These are phyloP conservation scores for Elsinoe perseae DNA, from an alignment of 2,329 filamentous ascomycete species.

Conservation along the genomic window DNA sequence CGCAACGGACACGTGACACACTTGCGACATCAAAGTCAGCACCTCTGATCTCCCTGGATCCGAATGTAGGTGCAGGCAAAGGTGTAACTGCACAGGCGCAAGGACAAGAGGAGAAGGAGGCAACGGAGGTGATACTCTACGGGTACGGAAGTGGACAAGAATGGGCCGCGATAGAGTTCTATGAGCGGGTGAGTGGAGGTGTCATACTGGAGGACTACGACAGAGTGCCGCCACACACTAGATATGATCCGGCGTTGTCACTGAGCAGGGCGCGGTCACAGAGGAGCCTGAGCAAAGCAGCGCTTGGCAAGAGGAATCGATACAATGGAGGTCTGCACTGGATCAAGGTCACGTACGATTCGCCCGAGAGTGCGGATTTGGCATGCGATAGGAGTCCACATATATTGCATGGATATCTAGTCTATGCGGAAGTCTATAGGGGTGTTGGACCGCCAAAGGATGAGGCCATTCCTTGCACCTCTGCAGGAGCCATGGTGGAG, in stretches of 20 bases:
- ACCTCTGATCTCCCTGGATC: constrained; percentile 21
- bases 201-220: constrained; percentile 89
- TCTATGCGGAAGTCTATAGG: constrained; percentile 42
- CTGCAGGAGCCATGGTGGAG: constrained; percentile 28
- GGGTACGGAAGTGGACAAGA: constrained; percentile 63
- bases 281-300: constrained; percentile 59
- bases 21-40: constrained; percentile 18
- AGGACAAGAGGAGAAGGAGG: constrained; percentile 42
- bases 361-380: constrained; percentile 41
- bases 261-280: constrained; percentile 64
- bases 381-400: constrained; percentile 42
- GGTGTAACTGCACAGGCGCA: constrained; percentile 29
- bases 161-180: constrained; percentile 84
- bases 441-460: constrained; percentile 39
- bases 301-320: constrained; percentile 70
- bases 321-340: constrained; percentile 82
- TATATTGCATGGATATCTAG: constrained; percentile 39
- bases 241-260: constrained; percentile 65
- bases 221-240: constrained; percentile 66
- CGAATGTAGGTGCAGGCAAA: constrained; percentile 22
- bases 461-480: constrained; percentile 34
- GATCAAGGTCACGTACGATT: constrained; percentile 57
- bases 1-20: constrained; percentile 21
- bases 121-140: constrained; percentile 75
- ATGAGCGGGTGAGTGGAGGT: constrained; percentile 72